Conservation (phyloP, 176 grass and related monocot species). For the Areca catechu region DNA sequence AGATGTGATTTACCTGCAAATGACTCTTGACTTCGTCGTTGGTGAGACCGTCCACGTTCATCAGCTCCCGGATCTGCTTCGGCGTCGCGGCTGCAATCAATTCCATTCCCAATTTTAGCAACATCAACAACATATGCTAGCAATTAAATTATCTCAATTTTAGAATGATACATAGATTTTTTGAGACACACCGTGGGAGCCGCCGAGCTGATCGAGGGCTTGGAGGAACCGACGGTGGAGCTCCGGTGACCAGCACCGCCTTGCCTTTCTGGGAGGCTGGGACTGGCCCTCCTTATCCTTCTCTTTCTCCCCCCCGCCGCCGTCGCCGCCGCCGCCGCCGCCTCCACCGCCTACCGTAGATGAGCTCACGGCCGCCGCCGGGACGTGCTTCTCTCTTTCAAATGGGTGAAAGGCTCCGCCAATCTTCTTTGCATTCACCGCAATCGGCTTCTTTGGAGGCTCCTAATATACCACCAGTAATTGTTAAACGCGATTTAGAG, state of each 20-base stretch:
- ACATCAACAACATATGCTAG: no score
- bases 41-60: slow-evolving; percentile 93
- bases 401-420: neutral
- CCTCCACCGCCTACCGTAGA: no score
- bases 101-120: neutral
- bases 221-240: slow-evolving; percentile 1
- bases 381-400: no score
- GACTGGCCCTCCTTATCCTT: no score
- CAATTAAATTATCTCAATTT: no score
- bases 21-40: slow-evolving; percentile 99
- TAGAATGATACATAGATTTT: no score
- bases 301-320: no score
- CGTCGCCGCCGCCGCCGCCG: no score
- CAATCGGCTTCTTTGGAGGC: neutral
- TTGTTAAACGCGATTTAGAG: no score
- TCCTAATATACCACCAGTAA: neutral
- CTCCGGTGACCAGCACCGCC: slow-evolving; percentile 14
- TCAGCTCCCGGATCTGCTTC: slow-evolving; percentile 92
- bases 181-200: slow-evolving; percentile 12
- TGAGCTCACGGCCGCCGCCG: no score
- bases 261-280: slow-evolving; percentile 9
- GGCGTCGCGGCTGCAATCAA: slow-evolving; percentile 62
- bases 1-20: slow-evolving; percentile 46
- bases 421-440: neutral
- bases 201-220: slow-evolving; percentile 3